These are phyloP conservation scores for Lactarius hatsudake DNA, from an alignment of 768 basidiomycete species.

Conservation along the genomic window DNA sequence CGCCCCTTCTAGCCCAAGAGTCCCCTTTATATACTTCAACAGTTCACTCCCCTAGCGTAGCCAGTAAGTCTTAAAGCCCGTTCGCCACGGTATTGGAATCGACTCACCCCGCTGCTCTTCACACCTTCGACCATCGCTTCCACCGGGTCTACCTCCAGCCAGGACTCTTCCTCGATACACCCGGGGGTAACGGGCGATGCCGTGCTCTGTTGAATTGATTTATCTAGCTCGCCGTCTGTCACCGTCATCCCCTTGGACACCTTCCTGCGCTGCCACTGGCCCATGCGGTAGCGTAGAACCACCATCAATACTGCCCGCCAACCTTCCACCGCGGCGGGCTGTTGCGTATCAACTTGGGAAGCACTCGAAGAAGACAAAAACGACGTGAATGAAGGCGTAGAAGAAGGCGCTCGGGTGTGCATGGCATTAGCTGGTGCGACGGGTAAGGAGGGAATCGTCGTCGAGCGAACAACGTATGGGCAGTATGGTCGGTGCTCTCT, in stretches of 20 bases:
- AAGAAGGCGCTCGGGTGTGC: slow-evolving; percentile 17
- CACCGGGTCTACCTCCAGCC: slow-evolving; percentile 46
- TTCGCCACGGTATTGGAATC: neutral
- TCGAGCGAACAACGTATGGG: slow-evolving; percentile 76
- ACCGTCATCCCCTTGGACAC: slow-evolving; percentile 23
- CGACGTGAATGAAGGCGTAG: slow-evolving; percentile 32
- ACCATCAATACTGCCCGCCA: slow-evolving; percentile 78
- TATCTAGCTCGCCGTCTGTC: slow-evolving; percentile 6
- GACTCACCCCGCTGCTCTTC: slow-evolving; percentile 63
- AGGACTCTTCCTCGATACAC: slow-evolving; percentile 34
- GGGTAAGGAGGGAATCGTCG: slow-evolving; percentile 56
- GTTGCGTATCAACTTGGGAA: slow-evolving; percentile 34
- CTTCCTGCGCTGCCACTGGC: slow-evolving; percentile 49
- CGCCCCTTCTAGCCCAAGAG: slow-evolving; percentile 18
- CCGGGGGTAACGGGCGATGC: slow-evolving; percentile 30
- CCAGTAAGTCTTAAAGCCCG: slow-evolving; percentile 15
- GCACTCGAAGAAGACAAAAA: slow-evolving; percentile 30
- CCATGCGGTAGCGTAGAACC: slow-evolving; percentile 62
- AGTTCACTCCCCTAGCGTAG: slow-evolving; percentile 43
- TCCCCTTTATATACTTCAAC: slow-evolving; percentile 26
- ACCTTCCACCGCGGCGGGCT: slow-evolving; percentile 54
- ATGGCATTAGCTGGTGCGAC: slow-evolving; percentile 22
- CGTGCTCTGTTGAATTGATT: neutral
- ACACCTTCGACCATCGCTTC: slow-evolving; percentile 77
- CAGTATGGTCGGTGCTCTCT: slow-evolving; percentile 85